A percentile compares a stretch with the other conserved stretches of the same genome.
These are phyloP conservation scores for Fusarium cicatricum DNA, from an alignment of 2,329 filamentous ascomycete species.

Conservation along the genomic window DNA sequence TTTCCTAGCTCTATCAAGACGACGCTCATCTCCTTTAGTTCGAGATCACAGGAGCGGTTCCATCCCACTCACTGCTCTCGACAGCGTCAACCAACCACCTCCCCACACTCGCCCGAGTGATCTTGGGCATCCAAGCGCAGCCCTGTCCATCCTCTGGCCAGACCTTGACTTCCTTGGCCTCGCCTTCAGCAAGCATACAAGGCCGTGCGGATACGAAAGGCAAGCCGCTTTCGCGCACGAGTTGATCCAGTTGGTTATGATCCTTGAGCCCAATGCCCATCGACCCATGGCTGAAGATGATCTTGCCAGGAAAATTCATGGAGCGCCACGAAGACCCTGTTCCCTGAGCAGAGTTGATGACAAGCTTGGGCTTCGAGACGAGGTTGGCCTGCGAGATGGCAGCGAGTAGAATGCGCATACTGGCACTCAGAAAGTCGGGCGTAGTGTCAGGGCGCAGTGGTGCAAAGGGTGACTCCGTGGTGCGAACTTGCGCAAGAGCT, in stretches of 20 bases:
- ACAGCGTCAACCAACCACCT: slow-evolving; percentile 26
- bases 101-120: slow-evolving; percentile 13
- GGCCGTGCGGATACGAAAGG: slow-evolving; percentile 17
- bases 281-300: slow-evolving; percentile 25
- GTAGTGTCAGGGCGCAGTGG: slow-evolving; percentile 15
- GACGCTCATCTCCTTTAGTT: slow-evolving; percentile 6
- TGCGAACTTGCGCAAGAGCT: slow-evolving; percentile 11
- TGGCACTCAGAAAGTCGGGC: slow-evolving; percentile 13
- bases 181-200: slow-evolving; percentile 17
- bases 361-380: not conserved
- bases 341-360: slow-evolving; percentile 20
- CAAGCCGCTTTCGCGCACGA: slow-evolving; percentile 9
- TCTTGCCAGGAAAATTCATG: slow-evolving; percentile 16
- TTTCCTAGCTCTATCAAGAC: not conserved
- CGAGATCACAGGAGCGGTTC: slow-evolving; percentile 11
- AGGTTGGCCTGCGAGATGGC: not conserved
- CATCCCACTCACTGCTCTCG: slow-evolving; percentile 14
- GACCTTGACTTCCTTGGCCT: slow-evolving; percentile 6
- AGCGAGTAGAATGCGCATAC: slow-evolving; percentile 4
- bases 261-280: slow-evolving; percentile 21
- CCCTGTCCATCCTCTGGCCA: slow-evolving; percentile 31
- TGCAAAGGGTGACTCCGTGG: slow-evolving; percentile 15
- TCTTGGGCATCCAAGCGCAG: slow-evolving; percentile 29
- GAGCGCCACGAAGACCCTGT: slow-evolving; percentile 11
- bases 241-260: slow-evolving; percentile 16